Base-by-base conservation (phyloP, 1,139 yeast species). In the Geotrichum siamense region DNA sequence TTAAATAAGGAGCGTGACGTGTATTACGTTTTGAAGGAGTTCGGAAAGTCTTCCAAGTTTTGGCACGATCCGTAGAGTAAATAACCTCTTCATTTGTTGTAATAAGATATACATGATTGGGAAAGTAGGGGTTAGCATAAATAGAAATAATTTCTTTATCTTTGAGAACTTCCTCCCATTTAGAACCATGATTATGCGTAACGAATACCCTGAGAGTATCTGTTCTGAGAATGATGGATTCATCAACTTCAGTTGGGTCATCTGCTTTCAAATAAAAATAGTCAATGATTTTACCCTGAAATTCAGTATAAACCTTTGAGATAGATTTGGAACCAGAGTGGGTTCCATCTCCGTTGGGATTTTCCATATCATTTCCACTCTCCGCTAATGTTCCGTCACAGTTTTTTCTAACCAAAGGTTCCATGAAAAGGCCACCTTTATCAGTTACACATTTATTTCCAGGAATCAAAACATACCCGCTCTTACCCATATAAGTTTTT, bases 181-280 rank as follows among this genome's bases (percentile, higher is more conserved):
- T 62, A 2, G 67, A 59, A 17, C 97, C 97, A 38, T 93, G 94
- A 62, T 87, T 79, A 56, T 78, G 82, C 1, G 96, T 83, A 12
- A 85, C 71, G 54, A 65, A 80, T 1, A 79, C 70, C 8, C 68
- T 64, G 30, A 75, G 70, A 28, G 68, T 64, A 21, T 64, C 61
- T 0, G 91, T 82, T 43, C 74, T 70, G 12, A 83, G 63, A 17
- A 91, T 56, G n/a, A 91, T 62, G 9, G 94, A 82, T 58, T 89
- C 95, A 48, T 82, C 86, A 9, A 60, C 63, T 19, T 55, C 60
- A 5, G 67, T 61, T 28, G 62, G 60, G 32, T 70, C 68, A 22
- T 40, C 61, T 48, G 58, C 59, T 55, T 49, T 68, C 54, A 82
- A 68, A 55, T 85, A 85, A 34, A 74, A 59, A 56, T 81, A 84